These are phyloP conservation scores for Mollisia scopiformis DNA, from an alignment of 2,329 filamentous ascomycete genomes.

Conservation along the genomic window DNA sequence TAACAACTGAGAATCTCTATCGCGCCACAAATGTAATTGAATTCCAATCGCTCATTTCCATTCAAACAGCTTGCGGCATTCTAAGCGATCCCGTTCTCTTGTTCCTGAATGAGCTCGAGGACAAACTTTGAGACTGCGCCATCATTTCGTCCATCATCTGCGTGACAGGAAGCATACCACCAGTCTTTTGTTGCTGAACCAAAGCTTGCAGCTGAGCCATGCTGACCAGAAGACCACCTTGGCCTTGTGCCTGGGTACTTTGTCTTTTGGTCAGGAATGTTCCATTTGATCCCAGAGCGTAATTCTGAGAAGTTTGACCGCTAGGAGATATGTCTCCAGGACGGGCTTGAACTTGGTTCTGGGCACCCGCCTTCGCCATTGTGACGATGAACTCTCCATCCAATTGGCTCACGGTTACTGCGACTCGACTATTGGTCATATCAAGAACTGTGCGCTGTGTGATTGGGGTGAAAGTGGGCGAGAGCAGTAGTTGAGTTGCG, in stretches of 20 bases:
- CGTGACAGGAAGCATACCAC: neutral
- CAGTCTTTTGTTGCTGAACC: neutral
- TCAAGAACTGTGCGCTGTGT: slow-evolving; percentile 9
- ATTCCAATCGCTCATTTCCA: too few relatives aligned
- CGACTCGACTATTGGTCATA: slow-evolving; percentile 9
- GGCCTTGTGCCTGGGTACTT: neutral
- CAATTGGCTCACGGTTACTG: slow-evolving; percentile 15
- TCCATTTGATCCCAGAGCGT: neutral
- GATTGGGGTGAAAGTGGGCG: slow-evolving; percentile 20
- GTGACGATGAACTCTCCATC: slow-evolving; percentile 25
- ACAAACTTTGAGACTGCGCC: neutral
- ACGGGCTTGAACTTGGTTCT: neutral
- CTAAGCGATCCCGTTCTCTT: neutral
- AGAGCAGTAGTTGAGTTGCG: slow-evolving; percentile 18
- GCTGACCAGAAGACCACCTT: neutral
- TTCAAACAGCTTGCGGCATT: neutral
- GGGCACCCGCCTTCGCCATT: slow-evolving; percentile 3
- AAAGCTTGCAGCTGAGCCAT: neutral
- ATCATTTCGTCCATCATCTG: neutral
- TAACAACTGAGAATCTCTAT: too few relatives aligned
- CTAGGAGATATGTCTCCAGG: too few relatives aligned
- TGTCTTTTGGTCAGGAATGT: neutral
- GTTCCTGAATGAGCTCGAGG: neutral
- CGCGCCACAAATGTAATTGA: too few relatives aligned
- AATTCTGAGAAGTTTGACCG: too few relatives aligned